A percentile compares a stretch with the other conserved stretches of the same genome.
Evolutionary conservation across 352 stramenopile species (phyloP).

Genomic region (Thalassiosira sp.): DNA sequence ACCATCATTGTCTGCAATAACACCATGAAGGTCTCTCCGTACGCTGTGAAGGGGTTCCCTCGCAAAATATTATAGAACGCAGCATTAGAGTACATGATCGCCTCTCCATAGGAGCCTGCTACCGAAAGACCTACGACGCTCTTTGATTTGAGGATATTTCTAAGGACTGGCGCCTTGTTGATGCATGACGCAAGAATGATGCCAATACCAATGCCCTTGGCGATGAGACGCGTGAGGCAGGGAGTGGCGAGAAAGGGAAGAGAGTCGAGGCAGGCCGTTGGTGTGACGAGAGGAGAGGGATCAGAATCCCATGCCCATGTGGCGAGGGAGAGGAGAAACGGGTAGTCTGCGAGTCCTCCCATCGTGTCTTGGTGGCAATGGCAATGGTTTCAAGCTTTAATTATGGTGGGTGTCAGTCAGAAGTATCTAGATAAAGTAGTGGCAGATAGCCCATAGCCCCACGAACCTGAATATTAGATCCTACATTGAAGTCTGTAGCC

Average conservation of each 20-base stretch:
- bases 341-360: slow-evolving; percentile 11
- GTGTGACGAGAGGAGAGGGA: slow-evolving; percentile 22
- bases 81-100: slow-evolving; percentile 68
- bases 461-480: no score
- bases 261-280: slow-evolving; percentile 27
- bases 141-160: slow-evolving; percentile 60
- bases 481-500: no score
- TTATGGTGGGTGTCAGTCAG: no score
- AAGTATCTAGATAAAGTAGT: no score
- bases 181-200: slow-evolving; percentile 71
- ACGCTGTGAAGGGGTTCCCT: slow-evolving; percentile 73
- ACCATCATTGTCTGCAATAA: slow-evolving; percentile 64
- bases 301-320: slow-evolving; percentile 42
- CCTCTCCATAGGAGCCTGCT: slow-evolving; percentile 58
- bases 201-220: slow-evolving; percentile 61
- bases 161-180: slow-evolving; percentile 75
- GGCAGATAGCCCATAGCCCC: no score
- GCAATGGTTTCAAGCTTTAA: no score
- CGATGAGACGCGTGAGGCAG: slow-evolving; percentile 56
- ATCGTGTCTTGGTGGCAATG: not conserved
- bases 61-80: slow-evolving; percentile 68
- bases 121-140: slow-evolving; percentile 59
- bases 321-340: slow-evolving; percentile 26
- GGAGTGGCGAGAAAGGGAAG: slow-evolving; percentile 44
- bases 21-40: slow-evolving; percentile 72